Conservation (phyloP, 2,329 filamentous ascomycete genomes). For the Davidsoniella australis region DNA sequence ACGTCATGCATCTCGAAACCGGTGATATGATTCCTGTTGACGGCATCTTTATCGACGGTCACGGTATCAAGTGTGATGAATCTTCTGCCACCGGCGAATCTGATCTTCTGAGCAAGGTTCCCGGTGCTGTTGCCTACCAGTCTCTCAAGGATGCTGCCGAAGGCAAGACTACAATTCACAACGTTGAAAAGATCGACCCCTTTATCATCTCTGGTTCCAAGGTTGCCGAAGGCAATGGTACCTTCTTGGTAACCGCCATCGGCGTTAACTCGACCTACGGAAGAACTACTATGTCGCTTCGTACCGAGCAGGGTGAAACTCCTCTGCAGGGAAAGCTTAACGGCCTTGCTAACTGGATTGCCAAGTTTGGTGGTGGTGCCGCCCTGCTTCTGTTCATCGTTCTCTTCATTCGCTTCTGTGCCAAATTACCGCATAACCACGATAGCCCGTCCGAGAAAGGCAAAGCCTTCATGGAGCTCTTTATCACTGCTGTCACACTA, state of each 20-base stretch:
- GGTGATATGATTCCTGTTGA: constrained; percentile 57
- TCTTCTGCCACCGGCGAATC: constrained; percentile 60
- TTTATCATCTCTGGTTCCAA: constrained; percentile 44
- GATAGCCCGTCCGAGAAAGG: constrained; percentile 36
- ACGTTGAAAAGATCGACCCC: constrained; percentile 32
- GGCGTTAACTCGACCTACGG: constrained; percentile 37
- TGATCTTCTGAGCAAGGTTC: constrained; percentile 51
- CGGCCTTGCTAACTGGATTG: constrained; percentile 20
- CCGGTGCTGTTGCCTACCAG: constrained; percentile 39
- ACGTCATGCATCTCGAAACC: constrained; percentile 50
- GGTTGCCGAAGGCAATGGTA: constrained; percentile 35
- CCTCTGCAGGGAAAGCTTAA: constrained; percentile 38
- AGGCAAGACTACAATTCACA: constrained; percentile 20
- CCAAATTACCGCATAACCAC: constrained; percentile 35
- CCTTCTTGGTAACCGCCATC: constrained; percentile 37
- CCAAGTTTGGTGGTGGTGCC: constrained; percentile 40
- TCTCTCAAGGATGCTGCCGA: constrained; percentile 25
- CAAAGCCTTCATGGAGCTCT: constrained; percentile 41
- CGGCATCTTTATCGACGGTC: constrained; percentile 45
- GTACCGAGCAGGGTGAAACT: constrained; percentile 33
- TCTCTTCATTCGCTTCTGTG: constrained; percentile 61
- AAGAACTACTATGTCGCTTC: constrained; percentile 37
- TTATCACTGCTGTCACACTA: constrained; percentile 49
- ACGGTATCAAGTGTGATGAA: constrained; percentile 46
- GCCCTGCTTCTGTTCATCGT: constrained; percentile 60